A percentile compares a stretch with the other conserved stretches of the same genome.
Conservation (phyloP, 176 grass and related monocot genomes). For the Neostapfia colusana region DNA sequence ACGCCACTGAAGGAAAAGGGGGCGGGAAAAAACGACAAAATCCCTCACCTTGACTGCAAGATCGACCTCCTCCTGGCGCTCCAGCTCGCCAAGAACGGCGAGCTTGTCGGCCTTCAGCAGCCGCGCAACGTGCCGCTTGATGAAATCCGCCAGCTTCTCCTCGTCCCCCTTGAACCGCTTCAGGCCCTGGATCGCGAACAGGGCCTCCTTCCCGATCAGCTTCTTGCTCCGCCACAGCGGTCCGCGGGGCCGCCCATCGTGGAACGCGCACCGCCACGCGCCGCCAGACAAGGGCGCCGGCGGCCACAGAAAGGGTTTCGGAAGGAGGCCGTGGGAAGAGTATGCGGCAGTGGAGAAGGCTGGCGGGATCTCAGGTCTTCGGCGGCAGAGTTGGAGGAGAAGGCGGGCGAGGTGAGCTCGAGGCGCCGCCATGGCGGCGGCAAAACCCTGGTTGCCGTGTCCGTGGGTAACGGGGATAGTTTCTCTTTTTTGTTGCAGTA, state of each 20-base stretch:
- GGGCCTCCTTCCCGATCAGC: constrained; percentile 88
- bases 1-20: neutral
- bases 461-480: neutral
- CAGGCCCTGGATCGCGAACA: constrained; percentile 81
- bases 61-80: constrained; percentile 84
- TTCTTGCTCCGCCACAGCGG: constrained; percentile 97
- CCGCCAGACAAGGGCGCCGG: neutral
- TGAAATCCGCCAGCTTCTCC: constrained; percentile 65
- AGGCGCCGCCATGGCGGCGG: constrained; percentile 41
- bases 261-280: constrained; percentile 47
- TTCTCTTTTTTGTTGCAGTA: no score
- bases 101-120: constrained; percentile 95
- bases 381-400: constrained; percentile 22
- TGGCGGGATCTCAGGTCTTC: neutral
- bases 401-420: constrained; percentile 34
- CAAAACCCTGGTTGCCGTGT: constrained; percentile 38
- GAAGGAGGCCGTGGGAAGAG: neutral
- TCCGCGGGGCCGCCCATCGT: constrained; percentile 84
- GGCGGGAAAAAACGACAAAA: neutral
- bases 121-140: constrained; percentile 64
- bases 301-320: neutral
- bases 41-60: constrained; percentile 69
- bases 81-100: constrained; percentile 71
- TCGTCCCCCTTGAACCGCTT: constrained; percentile 92
- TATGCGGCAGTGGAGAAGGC: neutral